These are phyloP conservation scores for Diaporthe ampelina DNA, from an alignment of 2,329 filamentous ascomycete genomes.

Conservation along the genomic window DNA sequence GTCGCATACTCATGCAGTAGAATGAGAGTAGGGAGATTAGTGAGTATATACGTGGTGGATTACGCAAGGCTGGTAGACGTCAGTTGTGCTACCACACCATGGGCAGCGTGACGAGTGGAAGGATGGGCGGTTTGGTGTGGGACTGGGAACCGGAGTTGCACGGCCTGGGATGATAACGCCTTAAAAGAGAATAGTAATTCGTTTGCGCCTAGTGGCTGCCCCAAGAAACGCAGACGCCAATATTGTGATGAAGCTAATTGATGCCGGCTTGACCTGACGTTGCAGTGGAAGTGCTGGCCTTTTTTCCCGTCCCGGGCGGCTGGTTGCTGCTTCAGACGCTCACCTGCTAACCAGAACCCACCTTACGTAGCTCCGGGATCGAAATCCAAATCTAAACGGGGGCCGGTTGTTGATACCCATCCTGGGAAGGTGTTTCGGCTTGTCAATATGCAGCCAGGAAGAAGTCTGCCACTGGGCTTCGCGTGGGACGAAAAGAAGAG, in stretches of 20 bases:
- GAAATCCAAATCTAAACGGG: not conserved
- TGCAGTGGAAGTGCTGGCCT: conserved; percentile 5
- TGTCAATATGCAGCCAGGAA: not conserved
- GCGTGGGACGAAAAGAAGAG: conserved; percentile 25
- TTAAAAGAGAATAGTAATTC: conserved; percentile 11
- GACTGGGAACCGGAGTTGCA: not conserved
- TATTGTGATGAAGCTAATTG: not conserved
- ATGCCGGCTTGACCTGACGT: conserved; percentile 9
- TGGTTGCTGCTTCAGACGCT: not conserved
- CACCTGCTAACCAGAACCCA: not conserved
- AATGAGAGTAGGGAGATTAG: not conserved
- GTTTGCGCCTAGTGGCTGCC: conserved; percentile 7
- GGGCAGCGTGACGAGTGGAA: not conserved
- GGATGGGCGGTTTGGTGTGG: not conserved
- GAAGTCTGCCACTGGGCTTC: not conserved
- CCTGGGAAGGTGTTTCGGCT: not conserved
- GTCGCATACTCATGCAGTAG: not conserved
- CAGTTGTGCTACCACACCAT: not conserved
- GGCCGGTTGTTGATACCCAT: not conserved
- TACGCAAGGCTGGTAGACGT: not conserved
- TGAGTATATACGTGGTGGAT: not conserved
- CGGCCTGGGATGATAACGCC: not conserved
- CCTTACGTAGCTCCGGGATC: not conserved
- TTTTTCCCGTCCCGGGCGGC: not conserved
- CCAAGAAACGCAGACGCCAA: not conserved